phyloP scores from a whole-genome alignment of 495 filamentous ascomycete genomes.

The Penicillium paradoxum region DNA sequence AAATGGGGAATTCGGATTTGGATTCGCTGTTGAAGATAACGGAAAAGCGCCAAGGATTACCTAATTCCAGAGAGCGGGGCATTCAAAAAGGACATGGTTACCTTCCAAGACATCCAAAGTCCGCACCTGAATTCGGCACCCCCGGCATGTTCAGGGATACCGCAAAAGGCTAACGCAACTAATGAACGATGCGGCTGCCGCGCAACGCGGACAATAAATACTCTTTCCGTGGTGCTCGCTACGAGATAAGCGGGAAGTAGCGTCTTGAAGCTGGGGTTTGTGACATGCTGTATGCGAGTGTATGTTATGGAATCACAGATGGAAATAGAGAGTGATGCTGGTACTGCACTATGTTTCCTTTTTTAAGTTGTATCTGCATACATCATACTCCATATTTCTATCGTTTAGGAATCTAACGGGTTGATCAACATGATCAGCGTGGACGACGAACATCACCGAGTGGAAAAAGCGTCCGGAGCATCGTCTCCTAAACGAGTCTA shows the following conservation, averaged over 20 bases:
- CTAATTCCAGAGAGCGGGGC: conserved; percentile 3
- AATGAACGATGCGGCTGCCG: conserved; percentile 16
- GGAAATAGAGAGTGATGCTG: background rate
- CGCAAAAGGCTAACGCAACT: conserved; percentile 3
- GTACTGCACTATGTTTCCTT: conserved; percentile 17
- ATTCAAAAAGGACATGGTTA: background rate
- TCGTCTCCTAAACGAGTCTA: conserved; percentile 5
- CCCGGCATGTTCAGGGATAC: conserved; percentile 5
- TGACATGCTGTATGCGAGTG: background rate
- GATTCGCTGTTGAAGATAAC: background rate
- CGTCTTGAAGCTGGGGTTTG: background rate
- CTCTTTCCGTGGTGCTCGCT: background rate
- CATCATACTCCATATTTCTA: background rate
- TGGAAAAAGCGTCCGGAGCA: conserved; percentile 6
- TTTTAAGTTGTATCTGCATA: background rate
- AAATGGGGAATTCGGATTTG: conserved; percentile 2
- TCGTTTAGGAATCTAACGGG: conserved; percentile 2
- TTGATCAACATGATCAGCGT: conserved; percentile 24
- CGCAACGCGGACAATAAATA: conserved; percentile 9
- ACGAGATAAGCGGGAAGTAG: background rate
- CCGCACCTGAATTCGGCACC: background rate
- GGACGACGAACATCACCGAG: conserved; percentile 9
- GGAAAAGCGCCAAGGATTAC: background rate
- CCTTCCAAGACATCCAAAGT: too few species aligned
- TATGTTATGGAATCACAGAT: background rate